phyloP scores from a whole-genome alignment of 1,139 yeast genomes.

The Kodamaea fungicola region DNA sequence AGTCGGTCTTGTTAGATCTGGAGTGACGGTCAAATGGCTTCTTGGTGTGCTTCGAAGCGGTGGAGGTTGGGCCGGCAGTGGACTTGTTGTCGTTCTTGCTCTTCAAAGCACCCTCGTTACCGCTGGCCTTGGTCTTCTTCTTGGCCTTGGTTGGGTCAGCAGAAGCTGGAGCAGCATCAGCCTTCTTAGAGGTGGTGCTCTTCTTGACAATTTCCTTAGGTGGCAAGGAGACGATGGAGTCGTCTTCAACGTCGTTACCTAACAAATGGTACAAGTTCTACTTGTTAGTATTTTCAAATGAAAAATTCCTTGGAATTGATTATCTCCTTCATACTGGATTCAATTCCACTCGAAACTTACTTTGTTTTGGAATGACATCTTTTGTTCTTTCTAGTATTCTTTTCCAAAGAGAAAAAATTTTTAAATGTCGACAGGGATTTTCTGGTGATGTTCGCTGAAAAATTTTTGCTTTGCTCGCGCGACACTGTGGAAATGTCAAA shows the following conservation, averaged over 20 bases:
- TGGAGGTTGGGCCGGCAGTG: conserved; percentile 55
- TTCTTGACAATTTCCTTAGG: conserved; percentile 80
- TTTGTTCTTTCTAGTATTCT: conserved; percentile 9
- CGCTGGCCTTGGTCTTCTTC: conserved; percentile 66
- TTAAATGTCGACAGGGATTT: not conserved
- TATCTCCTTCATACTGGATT: too few species aligned
- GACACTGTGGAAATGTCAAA: too few species aligned
- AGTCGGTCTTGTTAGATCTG: conserved; percentile 77
- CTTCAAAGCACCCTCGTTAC: conserved; percentile 89
- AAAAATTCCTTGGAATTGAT: too few species aligned
- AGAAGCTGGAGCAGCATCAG: conserved; percentile 79
- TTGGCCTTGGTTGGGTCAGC: conserved; percentile 81
- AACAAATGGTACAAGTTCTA: conserved; percentile 50
- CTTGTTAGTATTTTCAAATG: conserved; percentile 7
- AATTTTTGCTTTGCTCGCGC: too few species aligned
- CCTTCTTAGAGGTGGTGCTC: conserved; percentile 82
- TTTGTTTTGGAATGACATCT: conserved; percentile 50
- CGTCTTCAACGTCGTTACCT: conserved; percentile 82
- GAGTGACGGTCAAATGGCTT: conserved; percentile 79
- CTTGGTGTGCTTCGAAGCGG: conserved; percentile 56
- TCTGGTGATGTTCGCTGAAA: too few species aligned
- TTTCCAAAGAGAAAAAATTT: conserved; percentile 7
- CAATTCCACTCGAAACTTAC: conserved; percentile 27
- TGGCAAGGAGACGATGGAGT: conserved; percentile 48
- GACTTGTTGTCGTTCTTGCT: conserved; percentile 73